These are phyloP conservation scores for Fraxinus paxiana DNA, from an alignment of 305 asterid genomes.

Conservation along the genomic window DNA sequence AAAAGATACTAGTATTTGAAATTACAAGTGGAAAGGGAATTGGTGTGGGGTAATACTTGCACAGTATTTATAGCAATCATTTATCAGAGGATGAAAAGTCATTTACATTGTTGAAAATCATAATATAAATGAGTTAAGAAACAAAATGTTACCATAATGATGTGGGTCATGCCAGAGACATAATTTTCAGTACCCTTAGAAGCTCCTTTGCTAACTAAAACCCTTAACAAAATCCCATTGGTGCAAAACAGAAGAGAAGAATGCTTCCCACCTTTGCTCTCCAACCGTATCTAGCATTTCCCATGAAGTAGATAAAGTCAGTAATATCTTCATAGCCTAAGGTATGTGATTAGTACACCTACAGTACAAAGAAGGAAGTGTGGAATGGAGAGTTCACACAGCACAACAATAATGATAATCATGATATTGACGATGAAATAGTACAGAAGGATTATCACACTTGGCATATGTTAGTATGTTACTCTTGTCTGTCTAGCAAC, in stretches of 20 bases:
- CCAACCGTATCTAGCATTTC: slow-evolving; percentile 75
- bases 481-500: not conserved
- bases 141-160: slow-evolving; percentile 69
- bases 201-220: slow-evolving; percentile 50
- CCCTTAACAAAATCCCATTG: slow-evolving; percentile 76
- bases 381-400: not conserved
- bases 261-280: slow-evolving; percentile 80
- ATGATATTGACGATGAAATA: not conserved
- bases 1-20: slow-evolving; percentile 3
- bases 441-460: not conserved
- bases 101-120: slow-evolving; percentile 7
- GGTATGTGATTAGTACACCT: slow-evolving; percentile 12
- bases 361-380: slow-evolving; percentile 9
- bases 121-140: slow-evolving; percentile 12
- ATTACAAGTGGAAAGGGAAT: not conserved
- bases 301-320: slow-evolving; percentile 21
- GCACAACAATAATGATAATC: not conserved
- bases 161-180: slow-evolving; percentile 70
- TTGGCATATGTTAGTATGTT: not conserved
- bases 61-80: slow-evolving; percentile 2
- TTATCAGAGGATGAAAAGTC: slow-evolving; percentile 6
- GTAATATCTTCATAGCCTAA: not conserved
- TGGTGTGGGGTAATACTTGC: not conserved
- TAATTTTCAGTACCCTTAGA: slow-evolving; percentile 32
- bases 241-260: slow-evolving; percentile 92